Base-by-base conservation (phyloP, 345 rosid species). In the Populus davidiana region DNA sequence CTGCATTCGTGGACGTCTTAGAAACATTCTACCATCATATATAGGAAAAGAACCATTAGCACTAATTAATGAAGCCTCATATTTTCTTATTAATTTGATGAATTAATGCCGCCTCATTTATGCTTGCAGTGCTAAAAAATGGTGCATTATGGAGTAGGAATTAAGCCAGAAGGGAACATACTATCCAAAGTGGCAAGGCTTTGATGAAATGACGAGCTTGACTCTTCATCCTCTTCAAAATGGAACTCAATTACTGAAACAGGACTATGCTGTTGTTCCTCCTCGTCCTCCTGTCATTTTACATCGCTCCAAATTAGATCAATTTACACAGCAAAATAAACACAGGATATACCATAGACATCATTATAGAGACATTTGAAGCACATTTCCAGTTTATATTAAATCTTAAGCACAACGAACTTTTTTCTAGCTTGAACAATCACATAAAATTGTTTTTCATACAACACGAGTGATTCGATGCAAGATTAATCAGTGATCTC, bases 181-280 rank as follows among this genome's bases (percentile, higher is more conserved):
- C 91, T 85, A 72, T 79, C 86, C 78, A 81, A 69, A 54, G 79
- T 65, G 67, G 81, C 84, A 79, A 82, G 89, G 79, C 78, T 84
- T 82, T 78, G 88, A 74, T 79, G 52, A 70, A 79, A 77, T 64
- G 86, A 86, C 29, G 87, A 83, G 31, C 75, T 76, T 27, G 85
- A 83, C 29, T 78, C 75, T 75, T 80, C 81, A 65, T 85, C 82
- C 79, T 85, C 90, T 66, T 82, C 86, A 36, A 76, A 83, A 56
- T 81, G 82, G 29, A 81, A 79, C 69, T 87, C 90, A 64, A 86
- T 81, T 21, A 84, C 91, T 3, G 91, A 87, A 76, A 87, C 74
- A 8, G 96, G 93, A 74, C 89, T 88, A 29, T 68, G 76, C 14
- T 79, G 88, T 33, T 89, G 69, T 36, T 90, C 63, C 67, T 82